A percentile compares a stretch with the other conserved stretches of the same genome.
These are phyloP conservation scores for Agaricus blazei DNA, from an alignment of 768 basidiomycete genomes.

Conservation along the genomic window DNA sequence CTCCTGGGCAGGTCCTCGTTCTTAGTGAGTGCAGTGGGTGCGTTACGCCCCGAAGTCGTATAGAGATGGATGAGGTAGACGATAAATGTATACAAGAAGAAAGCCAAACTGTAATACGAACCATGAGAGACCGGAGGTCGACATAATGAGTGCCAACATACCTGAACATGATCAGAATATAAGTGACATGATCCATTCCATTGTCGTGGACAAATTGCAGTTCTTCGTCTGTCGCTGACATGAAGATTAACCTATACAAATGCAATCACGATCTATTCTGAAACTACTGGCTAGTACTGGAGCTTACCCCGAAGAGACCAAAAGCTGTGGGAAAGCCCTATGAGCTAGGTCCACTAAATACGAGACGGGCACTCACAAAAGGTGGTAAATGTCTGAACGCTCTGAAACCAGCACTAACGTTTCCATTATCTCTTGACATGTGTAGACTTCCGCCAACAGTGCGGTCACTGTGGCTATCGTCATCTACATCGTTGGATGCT, in stretches of 20 bases:
- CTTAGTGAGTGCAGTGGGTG: conserved; percentile 18
- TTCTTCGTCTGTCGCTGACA: conserved; percentile 94
- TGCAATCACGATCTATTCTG: neutral
- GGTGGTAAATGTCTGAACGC: conserved; percentile 87
- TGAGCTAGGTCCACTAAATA: conserved; percentile 5
- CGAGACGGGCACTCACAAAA: conserved; percentile 53
- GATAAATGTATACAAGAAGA: conserved; percentile 72
- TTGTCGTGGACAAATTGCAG: conserved; percentile 59
- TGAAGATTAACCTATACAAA: conserved; percentile 66
- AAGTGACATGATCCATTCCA: conserved; percentile 91
- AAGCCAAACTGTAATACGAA: conserved; percentile 49
- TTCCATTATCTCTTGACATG: conserved; percentile 19
- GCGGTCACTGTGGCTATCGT: conserved; percentile 60
- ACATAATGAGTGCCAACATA: conserved; percentile 21
- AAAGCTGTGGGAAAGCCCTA: conserved; percentile 38
- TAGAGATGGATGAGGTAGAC: conserved; percentile 69
- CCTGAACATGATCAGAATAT: conserved; percentile 82
- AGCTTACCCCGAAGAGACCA: conserved; percentile 64
- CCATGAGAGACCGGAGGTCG: neutral
- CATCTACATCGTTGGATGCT: conserved; percentile 26
- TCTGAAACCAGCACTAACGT: conserved; percentile 32
- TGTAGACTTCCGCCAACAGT: conserved; percentile 41
- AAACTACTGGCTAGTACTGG: neutral
- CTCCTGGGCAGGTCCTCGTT: conserved; percentile 21
- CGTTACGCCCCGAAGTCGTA: conserved; percentile 55